A percentile compares a stretch with the other conserved stretches of the same genome.
Evolutionary conservation across 148 eudicot species (phyloP).

Genomic region (Rhododendron henanense): DNA sequence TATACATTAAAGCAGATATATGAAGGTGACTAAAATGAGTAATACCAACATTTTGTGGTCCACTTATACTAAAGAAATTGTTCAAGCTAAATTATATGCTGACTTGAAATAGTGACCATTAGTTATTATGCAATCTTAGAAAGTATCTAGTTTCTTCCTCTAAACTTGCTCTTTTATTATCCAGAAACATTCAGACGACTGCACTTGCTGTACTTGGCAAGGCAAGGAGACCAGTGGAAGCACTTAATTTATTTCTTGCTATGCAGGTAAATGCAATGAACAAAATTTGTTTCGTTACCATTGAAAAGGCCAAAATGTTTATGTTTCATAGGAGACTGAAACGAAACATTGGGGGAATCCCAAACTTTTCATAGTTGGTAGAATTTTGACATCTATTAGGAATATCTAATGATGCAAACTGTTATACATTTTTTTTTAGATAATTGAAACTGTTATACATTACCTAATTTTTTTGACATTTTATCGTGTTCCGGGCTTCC

Average conservation of each 20-base stretch:
- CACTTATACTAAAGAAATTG: neutral
- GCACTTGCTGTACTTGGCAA: constrained; percentile 85
- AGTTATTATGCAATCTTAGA: neutral
- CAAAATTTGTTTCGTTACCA: neutral
- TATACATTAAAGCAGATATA: neutral
- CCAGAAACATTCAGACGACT: constrained; percentile 79
- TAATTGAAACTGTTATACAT: neutral
- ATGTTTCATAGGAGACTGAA: neutral
- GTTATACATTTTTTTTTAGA: neutral
- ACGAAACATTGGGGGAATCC: neutral
- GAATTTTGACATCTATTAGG: neutral
- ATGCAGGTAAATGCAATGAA: constrained; percentile 51
- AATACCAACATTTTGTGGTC: too few relatives aligned
- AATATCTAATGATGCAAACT: neutral
- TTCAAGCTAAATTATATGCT: neutral
- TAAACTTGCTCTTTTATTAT: constrained; percentile 14
- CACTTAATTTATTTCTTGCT: constrained; percentile 59
- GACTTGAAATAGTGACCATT: neutral
- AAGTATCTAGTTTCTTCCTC: neutral
- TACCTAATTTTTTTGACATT: neutral
- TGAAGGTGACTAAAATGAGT: neutral
- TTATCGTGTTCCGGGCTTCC: neutral
- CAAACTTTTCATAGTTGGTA: neutral
- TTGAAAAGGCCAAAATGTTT: neutral
- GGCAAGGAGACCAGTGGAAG: constrained; percentile 90